Evolutionary conservation across 768 basidiomycete species (phyloP).

Genomic region (Cystoderma amianthinum): DNA sequence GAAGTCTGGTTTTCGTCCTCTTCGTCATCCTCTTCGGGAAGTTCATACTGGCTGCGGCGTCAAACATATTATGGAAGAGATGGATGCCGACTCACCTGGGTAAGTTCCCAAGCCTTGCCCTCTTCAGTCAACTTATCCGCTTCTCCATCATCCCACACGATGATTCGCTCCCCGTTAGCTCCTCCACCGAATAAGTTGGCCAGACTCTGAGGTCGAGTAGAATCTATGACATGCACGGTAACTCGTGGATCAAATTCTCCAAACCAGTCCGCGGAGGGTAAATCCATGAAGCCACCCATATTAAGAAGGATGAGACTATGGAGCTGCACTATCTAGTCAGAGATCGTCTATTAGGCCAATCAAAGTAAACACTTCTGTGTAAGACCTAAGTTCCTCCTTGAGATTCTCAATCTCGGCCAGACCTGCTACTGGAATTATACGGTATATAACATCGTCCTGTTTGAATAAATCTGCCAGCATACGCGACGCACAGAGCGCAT

Average conservation of each 20-base stretch:
- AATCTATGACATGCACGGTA: constrained; percentile 91
- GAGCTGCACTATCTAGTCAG: constrained; percentile 37
- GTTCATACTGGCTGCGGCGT: constrained; percentile 22
- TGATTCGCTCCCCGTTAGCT: constrained; percentile 60
- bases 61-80: neutral
- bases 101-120: constrained; percentile 76
- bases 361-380: constrained; percentile 48
- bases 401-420: constrained; percentile 67
- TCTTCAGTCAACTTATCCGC: constrained; percentile 65
- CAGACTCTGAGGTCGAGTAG: constrained; percentile 84
- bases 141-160: constrained; percentile 92
- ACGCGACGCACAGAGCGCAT: constrained; percentile 84
- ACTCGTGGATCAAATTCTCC: constrained; percentile 59
- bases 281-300: constrained; percentile 84
- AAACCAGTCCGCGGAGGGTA: constrained; percentile 70
- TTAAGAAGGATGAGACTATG: constrained; percentile 89
- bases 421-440: constrained; percentile 85
- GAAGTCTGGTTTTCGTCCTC: constrained; percentile 39
- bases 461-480: constrained; percentile 88
- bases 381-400: constrained; percentile 56
- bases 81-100: constrained; percentile 46
- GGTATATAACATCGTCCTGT: constrained; percentile 90
- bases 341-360: neutral
- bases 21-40: constrained; percentile 54
- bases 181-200: constrained; percentile 75